Conservation (phyloP, 768 basidiomycete genomes). For the Russula dissimulans region DNA sequence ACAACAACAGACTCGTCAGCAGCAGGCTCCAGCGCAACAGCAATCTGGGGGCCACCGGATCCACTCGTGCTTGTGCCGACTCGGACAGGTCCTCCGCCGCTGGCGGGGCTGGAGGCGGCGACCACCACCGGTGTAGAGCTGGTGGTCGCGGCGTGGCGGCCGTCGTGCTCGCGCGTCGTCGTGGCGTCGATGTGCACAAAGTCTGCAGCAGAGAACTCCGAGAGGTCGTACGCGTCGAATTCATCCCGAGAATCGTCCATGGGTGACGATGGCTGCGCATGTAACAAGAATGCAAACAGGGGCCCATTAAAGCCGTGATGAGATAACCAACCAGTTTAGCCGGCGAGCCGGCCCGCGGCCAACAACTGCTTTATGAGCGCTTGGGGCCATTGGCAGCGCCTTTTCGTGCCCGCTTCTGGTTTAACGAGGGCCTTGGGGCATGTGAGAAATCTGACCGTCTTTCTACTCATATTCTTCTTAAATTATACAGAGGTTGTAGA, state of each 20-base stretch:
- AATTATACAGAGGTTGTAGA: too few relatives aligned
- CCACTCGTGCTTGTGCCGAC: not conserved
- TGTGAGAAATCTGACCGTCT: too few relatives aligned
- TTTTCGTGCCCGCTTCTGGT: too few relatives aligned
- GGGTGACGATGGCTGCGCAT: not conserved
- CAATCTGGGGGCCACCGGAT: constrained; percentile 16
- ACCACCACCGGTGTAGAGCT: not conserved
- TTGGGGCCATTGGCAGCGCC: too few relatives aligned
- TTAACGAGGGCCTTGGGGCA: too few relatives aligned
- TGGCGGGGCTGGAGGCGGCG: not conserved
- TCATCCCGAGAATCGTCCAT: constrained; percentile 12
- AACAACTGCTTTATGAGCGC: too few relatives aligned
- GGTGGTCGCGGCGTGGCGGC: not conserved
- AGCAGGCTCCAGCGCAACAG: constrained; percentile 6
- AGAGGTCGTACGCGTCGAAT: constrained; percentile 20
- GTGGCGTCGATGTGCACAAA: constrained; percentile 7
- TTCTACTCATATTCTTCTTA: too few relatives aligned
- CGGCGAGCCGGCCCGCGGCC: too few relatives aligned
- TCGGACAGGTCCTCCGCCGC: not conserved
- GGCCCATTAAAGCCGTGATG: too few relatives aligned
- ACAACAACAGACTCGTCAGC: constrained; percentile 12
- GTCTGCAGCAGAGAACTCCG: constrained; percentile 17
- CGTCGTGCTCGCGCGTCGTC: not conserved
- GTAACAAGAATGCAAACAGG: too few relatives aligned
- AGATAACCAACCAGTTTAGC: too few relatives aligned